Conservation (phyloP, 768 basidiomycete genomes). For the Hemileccinum rubropunctum region DNA sequence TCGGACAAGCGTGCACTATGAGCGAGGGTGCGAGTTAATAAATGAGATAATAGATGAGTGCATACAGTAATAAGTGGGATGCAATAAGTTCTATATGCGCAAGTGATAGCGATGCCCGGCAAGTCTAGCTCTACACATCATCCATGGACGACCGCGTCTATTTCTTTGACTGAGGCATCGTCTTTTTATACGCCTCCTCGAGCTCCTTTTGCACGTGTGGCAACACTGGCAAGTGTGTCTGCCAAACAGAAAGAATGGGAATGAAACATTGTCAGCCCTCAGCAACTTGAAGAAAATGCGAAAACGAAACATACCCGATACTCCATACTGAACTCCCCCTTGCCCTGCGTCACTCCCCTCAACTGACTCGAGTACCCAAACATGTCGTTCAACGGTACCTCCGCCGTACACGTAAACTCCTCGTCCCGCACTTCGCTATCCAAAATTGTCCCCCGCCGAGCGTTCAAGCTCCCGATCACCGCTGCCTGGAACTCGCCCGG, state of each 20-base stretch:
- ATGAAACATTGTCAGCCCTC: not conserved
- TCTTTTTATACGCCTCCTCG: slow-evolving; percentile 82
- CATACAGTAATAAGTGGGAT: slow-evolving; percentile 13
- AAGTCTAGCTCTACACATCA: not conserved
- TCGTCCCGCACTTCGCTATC: slow-evolving; percentile 97
- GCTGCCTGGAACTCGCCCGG: slow-evolving; percentile 94
- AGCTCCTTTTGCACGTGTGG: slow-evolving; percentile 87
- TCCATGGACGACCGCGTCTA: slow-evolving; percentile 36
- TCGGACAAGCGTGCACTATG: not conserved
- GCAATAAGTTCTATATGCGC: slow-evolving; percentile 20
- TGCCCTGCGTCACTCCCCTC: slow-evolving; percentile 93
- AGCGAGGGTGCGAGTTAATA: slow-evolving; percentile 1
- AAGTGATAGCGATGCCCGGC: slow-evolving; percentile 3
- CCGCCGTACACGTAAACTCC: slow-evolving; percentile 88
- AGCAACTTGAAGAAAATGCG: not conserved
- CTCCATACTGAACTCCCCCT: slow-evolving; percentile 85
- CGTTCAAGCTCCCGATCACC: slow-evolving; percentile 93
- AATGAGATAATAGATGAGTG: slow-evolving; percentile 8
- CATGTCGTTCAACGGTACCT: slow-evolving; percentile 97
- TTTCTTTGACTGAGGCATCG: slow-evolving; percentile 66
- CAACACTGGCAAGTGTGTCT: slow-evolving; percentile 82
- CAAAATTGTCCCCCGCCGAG: slow-evolving; percentile 88
- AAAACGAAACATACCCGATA: slow-evolving; percentile 53
- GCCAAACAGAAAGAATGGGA: not conserved
- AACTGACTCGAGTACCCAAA: slow-evolving; percentile 95